Evolutionary conservation across 352 stramenopile species (phyloP), one percentile per base, ranked within the genome.

Genomic region (Thraustochytrium aureum): DNA sequence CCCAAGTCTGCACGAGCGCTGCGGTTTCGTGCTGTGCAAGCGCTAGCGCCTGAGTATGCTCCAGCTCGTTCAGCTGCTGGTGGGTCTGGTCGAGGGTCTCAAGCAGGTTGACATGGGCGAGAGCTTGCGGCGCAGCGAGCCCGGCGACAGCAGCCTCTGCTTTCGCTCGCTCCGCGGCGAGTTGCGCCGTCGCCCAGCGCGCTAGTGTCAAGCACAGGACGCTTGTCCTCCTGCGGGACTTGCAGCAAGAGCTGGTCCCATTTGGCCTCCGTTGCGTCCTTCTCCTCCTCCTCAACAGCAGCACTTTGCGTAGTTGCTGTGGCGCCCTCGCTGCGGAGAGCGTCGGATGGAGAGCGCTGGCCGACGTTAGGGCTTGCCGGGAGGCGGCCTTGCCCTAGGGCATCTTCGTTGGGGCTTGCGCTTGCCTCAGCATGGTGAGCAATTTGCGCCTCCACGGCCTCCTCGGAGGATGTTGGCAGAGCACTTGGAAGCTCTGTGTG

Each of bases 11-110:
- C 50, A 79, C 41, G 14, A 73, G 50, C 4, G 69, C 35, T 14
- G 52, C 69, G 20, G 47, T 79, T 39, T 79, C 69, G 30, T 79
- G 69, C 69, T 79, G 69, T 20, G 69, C 69, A 3, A 79, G 37
- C 7, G 69, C 30, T 22, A 79, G 69, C 69, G 69, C 69, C 50
- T 79, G 50, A 10, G 69, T 6, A 26, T 79, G 69, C 54, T 79
- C 69, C 26, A 79, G 69, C 54, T 79, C 69, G 52, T 73, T 79
- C 1, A 79, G 56, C 5, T 67, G 69, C 33, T 59, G 47, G 38
- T 79, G 47, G 12, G 52, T 73, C n/a, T 74, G 50, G 32, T 79
- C 69, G 5, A 79, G 35, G 10, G 69, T 45, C 59, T 79, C 69
- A 39, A 79, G 69, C 4, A 79, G 37, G 37, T 79, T 73, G 32